Conservation (phyloP, 495 filamentous ascomycete genomes). For the Talaromyces proteolyticus region DNA sequence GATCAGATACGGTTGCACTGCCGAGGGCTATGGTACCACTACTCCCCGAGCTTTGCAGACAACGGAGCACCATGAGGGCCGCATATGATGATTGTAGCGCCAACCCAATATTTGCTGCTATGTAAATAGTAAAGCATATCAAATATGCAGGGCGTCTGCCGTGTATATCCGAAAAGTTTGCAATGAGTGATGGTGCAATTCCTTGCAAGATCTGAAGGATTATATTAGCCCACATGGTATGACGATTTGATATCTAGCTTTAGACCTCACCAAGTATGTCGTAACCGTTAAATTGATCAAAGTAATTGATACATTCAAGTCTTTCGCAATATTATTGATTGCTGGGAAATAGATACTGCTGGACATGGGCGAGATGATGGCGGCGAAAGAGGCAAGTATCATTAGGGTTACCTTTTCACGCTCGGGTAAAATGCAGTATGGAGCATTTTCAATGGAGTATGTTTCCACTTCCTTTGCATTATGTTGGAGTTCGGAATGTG, state of each 20-base stretch:
- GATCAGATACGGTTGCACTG: constrained; percentile 34
- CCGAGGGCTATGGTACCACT: constrained; percentile 36
- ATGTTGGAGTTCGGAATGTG: no score
- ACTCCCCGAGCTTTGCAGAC: constrained; percentile 42
- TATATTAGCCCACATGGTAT: background rate
- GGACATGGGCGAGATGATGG: constrained; percentile 33
- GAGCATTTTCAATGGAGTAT: constrained; percentile 2
- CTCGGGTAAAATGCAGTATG: constrained; percentile 21
- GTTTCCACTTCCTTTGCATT: constrained; percentile 5
- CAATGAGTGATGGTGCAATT: constrained; percentile 41
- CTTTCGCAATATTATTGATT: constrained; percentile 23
- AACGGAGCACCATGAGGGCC: constrained; percentile 43
- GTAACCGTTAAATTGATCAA: constrained; percentile 43
- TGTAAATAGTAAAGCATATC: constrained; percentile 34
- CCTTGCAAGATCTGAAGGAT: constrained; percentile 40
- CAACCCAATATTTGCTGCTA: constrained; percentile 42
- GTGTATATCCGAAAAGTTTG: constrained; percentile 36
- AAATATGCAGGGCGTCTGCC: constrained; percentile 43
- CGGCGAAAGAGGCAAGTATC: constrained; percentile 19
- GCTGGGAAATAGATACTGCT: constrained; percentile 40
- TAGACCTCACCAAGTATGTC: constrained; percentile 30
- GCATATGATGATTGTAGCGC: constrained; percentile 35
- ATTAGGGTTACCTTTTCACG: constrained; percentile 20
- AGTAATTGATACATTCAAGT: constrained; percentile 28
- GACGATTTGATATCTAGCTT: background rate